Conservation (phyloP, 768 basidiomycete species). For the Leccinum pellstonianum region DNA sequence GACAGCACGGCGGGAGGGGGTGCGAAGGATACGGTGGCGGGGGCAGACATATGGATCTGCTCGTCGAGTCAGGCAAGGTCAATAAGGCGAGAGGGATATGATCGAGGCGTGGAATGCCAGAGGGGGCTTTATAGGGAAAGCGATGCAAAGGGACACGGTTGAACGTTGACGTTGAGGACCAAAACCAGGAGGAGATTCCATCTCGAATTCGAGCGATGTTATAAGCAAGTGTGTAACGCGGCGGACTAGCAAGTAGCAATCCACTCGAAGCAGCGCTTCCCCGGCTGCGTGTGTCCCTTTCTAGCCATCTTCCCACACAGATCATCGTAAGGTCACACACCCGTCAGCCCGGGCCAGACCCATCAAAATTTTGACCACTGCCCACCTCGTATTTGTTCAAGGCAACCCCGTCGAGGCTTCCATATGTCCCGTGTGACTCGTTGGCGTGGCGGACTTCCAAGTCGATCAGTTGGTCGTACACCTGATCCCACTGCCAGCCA, state of each 20-base stretch:
- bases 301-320: not conserved
- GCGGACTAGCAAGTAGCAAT: not conserved
- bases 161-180: not conserved
- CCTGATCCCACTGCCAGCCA: not conserved
- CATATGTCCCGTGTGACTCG: not conserved
- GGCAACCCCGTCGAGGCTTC: not conserved
- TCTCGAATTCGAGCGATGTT: not conserved
- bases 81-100: not conserved
- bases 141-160: not conserved
- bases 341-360: not conserved
- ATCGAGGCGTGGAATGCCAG: not conserved
- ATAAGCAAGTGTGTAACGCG: not conserved
- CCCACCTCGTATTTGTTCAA: not conserved
- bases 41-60: constrained; percentile 6
- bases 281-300: not conserved
- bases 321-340: not conserved
- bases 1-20: constrained; percentile 12
- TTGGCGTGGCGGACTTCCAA: not conserved
- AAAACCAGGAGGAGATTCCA: not conserved
- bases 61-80: not conserved
- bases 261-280: not conserved
- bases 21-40: constrained; percentile 25
- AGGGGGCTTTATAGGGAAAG: not conserved
- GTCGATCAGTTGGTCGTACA: not conserved
- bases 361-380: not conserved